phyloP scores from a whole-genome alignment of 306 rosid genomes.

The Acacia confusa region DNA sequence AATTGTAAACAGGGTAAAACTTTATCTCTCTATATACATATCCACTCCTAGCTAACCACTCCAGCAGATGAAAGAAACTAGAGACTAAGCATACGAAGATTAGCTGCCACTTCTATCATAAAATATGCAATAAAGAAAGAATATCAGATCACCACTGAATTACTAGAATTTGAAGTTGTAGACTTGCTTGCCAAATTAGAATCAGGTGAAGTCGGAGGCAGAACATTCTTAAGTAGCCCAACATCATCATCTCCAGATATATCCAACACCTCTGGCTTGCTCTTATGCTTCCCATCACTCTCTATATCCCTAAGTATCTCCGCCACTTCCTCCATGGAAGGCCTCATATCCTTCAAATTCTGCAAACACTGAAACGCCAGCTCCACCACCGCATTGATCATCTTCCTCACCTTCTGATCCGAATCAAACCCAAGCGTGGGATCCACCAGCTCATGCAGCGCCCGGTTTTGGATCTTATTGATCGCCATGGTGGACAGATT shows the following conservation, averaged over 20 bases:
- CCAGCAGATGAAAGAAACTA: constrained; percentile 7
- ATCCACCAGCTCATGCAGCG: constrained; percentile 71
- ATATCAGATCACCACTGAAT: constrained; percentile 23
- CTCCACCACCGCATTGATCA: constrained; percentile 73
- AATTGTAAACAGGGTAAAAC: constrained; percentile 8
- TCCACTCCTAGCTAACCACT: constrained; percentile 19
- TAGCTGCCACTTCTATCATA: constrained; percentile 3
- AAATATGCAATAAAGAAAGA: background rate
- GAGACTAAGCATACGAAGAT: background rate
- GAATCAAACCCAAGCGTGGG: constrained; percentile 58
- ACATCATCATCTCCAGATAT: constrained; percentile 43
- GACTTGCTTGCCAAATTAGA: constrained; percentile 39
- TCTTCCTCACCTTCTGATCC: constrained; percentile 50
- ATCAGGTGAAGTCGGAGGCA: constrained; percentile 60
- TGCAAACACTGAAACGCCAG: constrained; percentile 83
- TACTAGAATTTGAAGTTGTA: constrained; percentile 56
- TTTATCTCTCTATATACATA: constrained; percentile 42
- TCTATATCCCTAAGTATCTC: constrained; percentile 53
- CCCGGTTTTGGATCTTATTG: constrained; percentile 61
- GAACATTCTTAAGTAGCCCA: constrained; percentile 47
- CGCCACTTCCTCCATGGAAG: constrained; percentile 63
- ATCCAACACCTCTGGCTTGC: constrained; percentile 51
- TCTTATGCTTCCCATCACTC: constrained; percentile 36
- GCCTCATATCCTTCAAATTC: constrained; percentile 61
- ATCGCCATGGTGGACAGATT: constrained; percentile 81